Evolutionary conservation across 495 filamentous ascomycete genomes (phyloP).

Genomic region (Parathielavia appendiculata): DNA sequence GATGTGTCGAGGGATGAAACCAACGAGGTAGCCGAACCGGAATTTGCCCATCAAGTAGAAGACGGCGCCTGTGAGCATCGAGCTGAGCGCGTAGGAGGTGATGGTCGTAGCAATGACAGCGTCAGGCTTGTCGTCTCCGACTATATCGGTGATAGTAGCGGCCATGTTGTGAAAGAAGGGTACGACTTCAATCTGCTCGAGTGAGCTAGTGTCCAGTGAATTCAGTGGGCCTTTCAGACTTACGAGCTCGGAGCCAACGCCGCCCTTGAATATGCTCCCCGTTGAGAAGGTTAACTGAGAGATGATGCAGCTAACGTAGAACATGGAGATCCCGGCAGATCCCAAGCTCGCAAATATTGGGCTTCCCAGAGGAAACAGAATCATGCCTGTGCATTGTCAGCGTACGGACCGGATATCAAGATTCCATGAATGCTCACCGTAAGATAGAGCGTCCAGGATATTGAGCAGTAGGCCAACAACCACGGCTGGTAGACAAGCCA

Average conservation of each 20-base stretch:
- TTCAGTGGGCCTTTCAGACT: slow-evolving; percentile 12
- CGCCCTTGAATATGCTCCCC: slow-evolving; percentile 85
- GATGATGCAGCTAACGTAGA: slow-evolving; percentile 95
- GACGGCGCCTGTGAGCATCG: slow-evolving; percentile 80
- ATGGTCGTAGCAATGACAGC: slow-evolving; percentile 90
- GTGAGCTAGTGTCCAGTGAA: slow-evolving; percentile 14
- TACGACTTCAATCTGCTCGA: slow-evolving; percentile 77
- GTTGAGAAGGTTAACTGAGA: slow-evolving; percentile 89
- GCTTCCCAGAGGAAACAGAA: slow-evolving; percentile 85
- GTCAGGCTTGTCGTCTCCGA: slow-evolving; percentile 75
- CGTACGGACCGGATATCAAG: not conserved
- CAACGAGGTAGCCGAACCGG: slow-evolving; percentile 81
- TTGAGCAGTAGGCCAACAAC: slow-evolving; percentile 85
- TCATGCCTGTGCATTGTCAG: slow-evolving; percentile 61
- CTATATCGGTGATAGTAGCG: slow-evolving; percentile 69
- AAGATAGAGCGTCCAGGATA: slow-evolving; percentile 88
- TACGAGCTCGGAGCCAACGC: slow-evolving; percentile 93
- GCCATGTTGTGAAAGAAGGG: slow-evolving; percentile 98
- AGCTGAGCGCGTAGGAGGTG: slow-evolving; percentile 82
- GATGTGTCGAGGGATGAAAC: slow-evolving; percentile 94
- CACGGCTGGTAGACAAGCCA: slow-evolving; percentile 73
- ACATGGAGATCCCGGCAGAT: slow-evolving; percentile 93
- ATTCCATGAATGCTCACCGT: slow-evolving; percentile 50
- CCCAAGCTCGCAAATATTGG: slow-evolving; percentile 77
- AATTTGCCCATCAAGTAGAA: slow-evolving; percentile 87